phyloP scores from a whole-genome alignment of 2,329 filamentous ascomycete species.

The Diaporthe vexans region DNA sequence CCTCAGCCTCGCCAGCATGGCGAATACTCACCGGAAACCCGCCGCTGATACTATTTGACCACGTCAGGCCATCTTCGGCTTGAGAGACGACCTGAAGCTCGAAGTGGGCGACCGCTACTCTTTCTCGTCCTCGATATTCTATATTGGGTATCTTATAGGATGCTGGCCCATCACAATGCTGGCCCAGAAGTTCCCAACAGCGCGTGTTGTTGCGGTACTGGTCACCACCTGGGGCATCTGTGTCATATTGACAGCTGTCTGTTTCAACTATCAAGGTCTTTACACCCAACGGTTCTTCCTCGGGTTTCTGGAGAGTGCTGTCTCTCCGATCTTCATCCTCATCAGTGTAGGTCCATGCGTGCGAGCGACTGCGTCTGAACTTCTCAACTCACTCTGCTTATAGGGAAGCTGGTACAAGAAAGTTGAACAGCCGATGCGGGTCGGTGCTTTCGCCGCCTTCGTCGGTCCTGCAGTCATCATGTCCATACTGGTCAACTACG shows the following conservation, averaged over 20 bases:
- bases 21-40: too few relatives aligned
- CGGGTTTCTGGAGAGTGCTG: conserved; percentile 11
- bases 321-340: conserved; percentile 12
- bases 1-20: too few relatives aligned
- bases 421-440: neutral
- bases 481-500: conserved; percentile 15
- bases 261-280: neutral
- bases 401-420: conserved; percentile 16
- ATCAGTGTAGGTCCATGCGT: neutral
- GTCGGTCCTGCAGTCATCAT: conserved; percentile 15
- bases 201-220: neutral
- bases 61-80: neutral
- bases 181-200: neutral
- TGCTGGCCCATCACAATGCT: conserved; percentile 24
- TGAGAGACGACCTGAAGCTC: conserved; percentile 22
- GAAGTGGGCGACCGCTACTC: conserved; percentile 19
- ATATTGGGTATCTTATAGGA: conserved; percentile 6
- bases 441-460: neutral
- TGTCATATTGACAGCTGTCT: neutral
- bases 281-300: conserved; percentile 15
- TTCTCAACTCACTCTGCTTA: neutral
- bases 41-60: neutral
- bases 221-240: conserved; percentile 6
- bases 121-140: conserved; percentile 21
- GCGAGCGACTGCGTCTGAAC: too few relatives aligned